Conservation (phyloP, 2,329 filamentous ascomycete species). For the Exophiala bonariae region DNA sequence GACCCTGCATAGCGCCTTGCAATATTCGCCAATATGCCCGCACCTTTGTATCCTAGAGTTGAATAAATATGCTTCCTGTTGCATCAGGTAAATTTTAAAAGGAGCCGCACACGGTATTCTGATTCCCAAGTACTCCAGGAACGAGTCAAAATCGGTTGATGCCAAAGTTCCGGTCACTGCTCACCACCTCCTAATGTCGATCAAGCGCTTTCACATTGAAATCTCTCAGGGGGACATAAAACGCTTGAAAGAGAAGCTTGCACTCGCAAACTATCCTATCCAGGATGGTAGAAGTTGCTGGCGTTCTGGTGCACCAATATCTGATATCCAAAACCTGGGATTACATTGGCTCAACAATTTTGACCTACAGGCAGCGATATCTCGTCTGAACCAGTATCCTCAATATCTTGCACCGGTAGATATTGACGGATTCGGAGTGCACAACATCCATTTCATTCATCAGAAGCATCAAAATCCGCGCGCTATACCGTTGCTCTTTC, state of each 20-base stretch:
- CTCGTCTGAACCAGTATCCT: conserved; percentile 58
- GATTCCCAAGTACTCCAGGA: no score
- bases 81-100: no score
- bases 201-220: conserved; percentile 33
- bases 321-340: conserved; percentile 36
- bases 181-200: no score
- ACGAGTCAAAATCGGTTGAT: no score
- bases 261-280: conserved; percentile 37
- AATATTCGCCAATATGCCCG: no score
- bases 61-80: no score
- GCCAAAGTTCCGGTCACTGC: no score
- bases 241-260: conserved; percentile 36
- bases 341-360: conserved; percentile 43
- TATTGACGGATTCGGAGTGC: conserved; percentile 65
- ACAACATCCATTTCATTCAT: conserved; percentile 43
- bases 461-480: conserved; percentile 18
- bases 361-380: conserved; percentile 63
- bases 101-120: no score
- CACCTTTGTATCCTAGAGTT: no score
- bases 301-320: conserved; percentile 43
- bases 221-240: conserved; percentile 33
- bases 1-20: no score
- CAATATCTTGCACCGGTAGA: conserved; percentile 51
- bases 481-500: conserved; percentile 36
- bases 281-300: conserved; percentile 44